Conservation (phyloP, 2,329 filamentous ascomycete genomes). For the Tolypocladium sp. region DNA sequence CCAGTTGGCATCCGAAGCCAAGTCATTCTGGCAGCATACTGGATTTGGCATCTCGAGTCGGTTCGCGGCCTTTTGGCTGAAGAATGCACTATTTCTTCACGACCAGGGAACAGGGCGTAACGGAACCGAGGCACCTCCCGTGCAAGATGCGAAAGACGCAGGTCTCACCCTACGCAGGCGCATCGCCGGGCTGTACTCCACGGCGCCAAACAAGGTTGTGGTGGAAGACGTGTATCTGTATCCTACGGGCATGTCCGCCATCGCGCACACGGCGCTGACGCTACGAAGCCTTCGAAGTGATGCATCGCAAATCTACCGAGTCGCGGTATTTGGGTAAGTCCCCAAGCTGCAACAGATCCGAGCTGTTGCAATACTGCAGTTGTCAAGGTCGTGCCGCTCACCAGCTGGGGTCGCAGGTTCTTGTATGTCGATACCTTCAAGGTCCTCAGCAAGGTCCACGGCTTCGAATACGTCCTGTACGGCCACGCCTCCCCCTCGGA, state of each 20-base stretch:
- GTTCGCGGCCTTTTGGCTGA: constrained; percentile 14
- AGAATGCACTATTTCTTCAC: constrained; percentile 11
- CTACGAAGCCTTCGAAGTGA: constrained; percentile 1
- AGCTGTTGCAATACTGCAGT: too few relatives aligned
- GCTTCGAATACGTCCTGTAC: constrained; percentile 30
- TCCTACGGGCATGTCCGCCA: constrained; percentile 42
- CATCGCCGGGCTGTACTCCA: constrained; percentile 11
- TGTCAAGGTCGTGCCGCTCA: background rate
- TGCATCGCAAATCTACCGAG: constrained; percentile 1
- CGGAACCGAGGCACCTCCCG: background rate
- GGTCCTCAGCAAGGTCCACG: constrained; percentile 15
- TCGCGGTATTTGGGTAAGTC: constrained; percentile 18
- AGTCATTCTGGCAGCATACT: constrained; percentile 20
- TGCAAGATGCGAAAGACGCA: constrained; percentile 5
- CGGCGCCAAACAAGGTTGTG: constrained; percentile 3
- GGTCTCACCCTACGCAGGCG: constrained; percentile 5
- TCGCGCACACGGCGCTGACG: constrained; percentile 18
- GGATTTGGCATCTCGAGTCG: constrained; percentile 19
- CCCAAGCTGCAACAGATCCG: background rate
- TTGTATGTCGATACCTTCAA: constrained; percentile 20
- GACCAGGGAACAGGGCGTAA: background rate
- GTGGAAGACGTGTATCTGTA: constrained; percentile 37
- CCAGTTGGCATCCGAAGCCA: constrained; percentile 10
- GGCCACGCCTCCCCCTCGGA: constrained; percentile 27
- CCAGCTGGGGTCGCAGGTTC: constrained; percentile 9